phyloP scores from a whole-genome alignment of 768 basidiomycete species.

The Mycena belliarum region DNA sequence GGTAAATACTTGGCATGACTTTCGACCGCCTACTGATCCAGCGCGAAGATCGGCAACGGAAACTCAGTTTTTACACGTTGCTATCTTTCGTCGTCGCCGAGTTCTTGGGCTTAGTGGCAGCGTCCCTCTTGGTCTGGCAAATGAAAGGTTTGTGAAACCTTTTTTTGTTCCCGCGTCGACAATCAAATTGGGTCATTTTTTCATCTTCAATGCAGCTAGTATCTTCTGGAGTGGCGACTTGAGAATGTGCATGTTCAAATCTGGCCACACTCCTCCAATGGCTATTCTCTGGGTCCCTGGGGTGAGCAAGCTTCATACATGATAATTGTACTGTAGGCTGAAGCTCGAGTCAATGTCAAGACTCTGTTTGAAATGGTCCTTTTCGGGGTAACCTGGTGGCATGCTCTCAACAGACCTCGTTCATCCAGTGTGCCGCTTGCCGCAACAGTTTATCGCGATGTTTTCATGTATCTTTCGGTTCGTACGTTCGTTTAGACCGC shows the following conservation, averaged over 20 bases:
- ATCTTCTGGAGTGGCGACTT: background rate
- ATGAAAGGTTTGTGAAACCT: conserved; percentile 8
- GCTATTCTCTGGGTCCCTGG: conserved; percentile 16
- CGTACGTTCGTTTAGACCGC: background rate
- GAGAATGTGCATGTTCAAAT: conserved; percentile 3
- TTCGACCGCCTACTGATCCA: background rate
- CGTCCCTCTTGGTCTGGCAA: conserved; percentile 7
- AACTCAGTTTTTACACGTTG: conserved; percentile 10
- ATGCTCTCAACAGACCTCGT: conserved; percentile 15
- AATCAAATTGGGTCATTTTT: background rate
- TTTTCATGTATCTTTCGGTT: conserved; percentile 15
- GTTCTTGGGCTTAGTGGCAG: background rate
- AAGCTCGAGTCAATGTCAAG: background rate
- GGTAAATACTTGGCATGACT: background rate
- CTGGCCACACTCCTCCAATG: background rate
- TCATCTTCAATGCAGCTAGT: background rate
- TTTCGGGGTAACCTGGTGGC: conserved; percentile 16
- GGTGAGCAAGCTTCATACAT: background rate
- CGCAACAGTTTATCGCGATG: conserved; percentile 15
- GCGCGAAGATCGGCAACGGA: conserved; percentile 12
- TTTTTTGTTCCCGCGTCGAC: background rate
- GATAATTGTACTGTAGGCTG: background rate
- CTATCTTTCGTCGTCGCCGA: conserved; percentile 5
- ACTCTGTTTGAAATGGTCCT: conserved; percentile 16
- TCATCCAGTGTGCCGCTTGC: conserved; percentile 7